Evolutionary conservation across 1,284 basidiomycete genomes (phyloP).

Genomic region (Taiwanofungus camphoratus): DNA sequence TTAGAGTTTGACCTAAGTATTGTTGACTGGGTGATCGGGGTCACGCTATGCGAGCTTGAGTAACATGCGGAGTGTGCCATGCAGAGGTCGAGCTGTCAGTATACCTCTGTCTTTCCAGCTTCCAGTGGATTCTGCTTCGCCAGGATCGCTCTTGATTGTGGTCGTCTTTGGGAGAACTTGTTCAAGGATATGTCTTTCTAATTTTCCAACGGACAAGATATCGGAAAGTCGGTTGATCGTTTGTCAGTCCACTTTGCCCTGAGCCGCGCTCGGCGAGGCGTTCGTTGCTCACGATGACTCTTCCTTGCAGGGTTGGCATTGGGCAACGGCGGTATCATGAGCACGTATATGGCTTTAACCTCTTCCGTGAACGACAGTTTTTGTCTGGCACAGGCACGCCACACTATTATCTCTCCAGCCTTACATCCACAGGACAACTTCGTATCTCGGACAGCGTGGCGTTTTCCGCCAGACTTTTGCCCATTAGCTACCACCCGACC

Average conservation of each 20-base stretch:
- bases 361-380: constrained; percentile 12
- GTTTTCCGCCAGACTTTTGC: constrained; percentile 13
- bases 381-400: constrained; percentile 10
- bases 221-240: constrained; percentile 6
- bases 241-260: constrained; percentile 5
- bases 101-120: constrained; percentile 1
- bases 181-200: constrained; percentile 5
- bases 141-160: not conserved
- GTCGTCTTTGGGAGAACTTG: not conserved
- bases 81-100: constrained; percentile 7
- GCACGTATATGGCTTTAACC: constrained; percentile 18
- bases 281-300: constrained; percentile 4
- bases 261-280: not conserved
- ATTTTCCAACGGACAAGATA: not conserved
- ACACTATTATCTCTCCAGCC: constrained; percentile 5
- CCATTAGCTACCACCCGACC: constrained; percentile 3
- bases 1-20: not conserved
- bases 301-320: constrained; percentile 13
- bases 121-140: not conserved
- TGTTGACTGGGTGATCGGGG: constrained; percentile 3
- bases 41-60: constrained; percentile 4
- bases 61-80: constrained; percentile 11
- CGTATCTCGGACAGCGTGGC: constrained; percentile 11
- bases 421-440: constrained; percentile 4
- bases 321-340: constrained; percentile 21